Conservation (phyloP, 208 protist species). For the Leishmania aethiopica region DNA sequence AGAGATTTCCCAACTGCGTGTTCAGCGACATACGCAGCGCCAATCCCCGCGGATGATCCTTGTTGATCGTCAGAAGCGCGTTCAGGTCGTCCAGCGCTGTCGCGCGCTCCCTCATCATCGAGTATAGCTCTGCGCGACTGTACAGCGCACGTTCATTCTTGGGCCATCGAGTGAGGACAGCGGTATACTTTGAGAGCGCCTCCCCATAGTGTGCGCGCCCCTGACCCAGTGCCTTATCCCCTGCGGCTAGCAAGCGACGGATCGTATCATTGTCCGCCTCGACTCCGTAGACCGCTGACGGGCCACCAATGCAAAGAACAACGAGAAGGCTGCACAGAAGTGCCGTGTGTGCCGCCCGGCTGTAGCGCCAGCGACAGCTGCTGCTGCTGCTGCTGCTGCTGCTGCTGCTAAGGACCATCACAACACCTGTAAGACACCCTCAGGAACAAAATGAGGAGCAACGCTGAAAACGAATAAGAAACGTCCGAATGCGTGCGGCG, state of each 20-base stretch:
- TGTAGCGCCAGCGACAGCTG: neutral
- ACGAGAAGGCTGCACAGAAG: neutral
- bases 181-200: constrained; percentile 87
- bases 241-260: constrained; percentile 56
- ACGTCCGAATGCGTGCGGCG: neutral
- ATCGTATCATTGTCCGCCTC: constrained; percentile 43
- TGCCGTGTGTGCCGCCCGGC: neutral
- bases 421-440: neutral
- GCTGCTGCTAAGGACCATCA: neutral
- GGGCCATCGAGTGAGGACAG: constrained; percentile 60
- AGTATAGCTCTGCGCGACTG: constrained; percentile 80
- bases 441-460: neutral
- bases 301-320: neutral
- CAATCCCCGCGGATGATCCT: constrained; percentile 51
- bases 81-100: constrained; percentile 65
- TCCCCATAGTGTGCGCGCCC: constrained; percentile 77
- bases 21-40: constrained; percentile 60
- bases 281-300: neutral
- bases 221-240: constrained; percentile 68
- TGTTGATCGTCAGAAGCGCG: constrained; percentile 41
- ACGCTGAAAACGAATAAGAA: neutral
- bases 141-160: constrained; percentile 66
- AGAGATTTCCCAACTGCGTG: constrained; percentile 59
- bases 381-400: too few relatives aligned
- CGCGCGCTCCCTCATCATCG: constrained; percentile 55